These are phyloP conservation scores for Tubosaeta sp. DNA, from an alignment of 768 basidiomycete genomes.

Conservation along the genomic window DNA sequence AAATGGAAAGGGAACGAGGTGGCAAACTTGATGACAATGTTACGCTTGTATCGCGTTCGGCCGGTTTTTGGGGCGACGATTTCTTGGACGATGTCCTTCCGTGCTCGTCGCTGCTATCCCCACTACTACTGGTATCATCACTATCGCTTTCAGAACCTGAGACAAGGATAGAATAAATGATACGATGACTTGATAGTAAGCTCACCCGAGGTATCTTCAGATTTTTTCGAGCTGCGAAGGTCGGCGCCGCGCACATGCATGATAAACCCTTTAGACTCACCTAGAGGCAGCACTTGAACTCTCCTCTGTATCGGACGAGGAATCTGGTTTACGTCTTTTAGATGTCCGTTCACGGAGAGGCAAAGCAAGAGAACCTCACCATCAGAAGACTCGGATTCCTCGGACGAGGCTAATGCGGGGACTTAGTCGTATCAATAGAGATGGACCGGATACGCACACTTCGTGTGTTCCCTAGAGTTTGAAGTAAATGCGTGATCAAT, in stretches of 20 bases:
- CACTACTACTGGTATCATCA: constrained; percentile 8
- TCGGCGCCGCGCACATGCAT: constrained; percentile 7
- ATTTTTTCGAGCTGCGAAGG: constrained; percentile 16
- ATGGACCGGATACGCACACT: constrained; percentile 20
- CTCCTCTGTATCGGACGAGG: constrained; percentile 20
- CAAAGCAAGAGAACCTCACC: constrained; percentile 11
- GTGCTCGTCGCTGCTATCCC: neutral
- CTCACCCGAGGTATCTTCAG: constrained; percentile 17
- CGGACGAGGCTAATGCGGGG: constrained; percentile 17
- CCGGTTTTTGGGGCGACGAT: constrained; percentile 2
- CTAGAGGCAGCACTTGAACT: constrained; percentile 26
- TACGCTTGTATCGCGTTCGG: constrained; percentile 35
- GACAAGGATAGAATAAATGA: neutral
- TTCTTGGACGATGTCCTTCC: neutral
- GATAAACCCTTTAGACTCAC: constrained; percentile 6
- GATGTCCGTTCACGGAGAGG: neutral
- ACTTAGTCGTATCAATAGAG: constrained; percentile 5
- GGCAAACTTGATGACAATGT: constrained; percentile 36
- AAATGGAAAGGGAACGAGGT: neutral
- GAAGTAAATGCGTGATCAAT: constrained; percentile 3
- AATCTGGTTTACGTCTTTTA: constrained; percentile 6
- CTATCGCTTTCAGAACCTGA: constrained; percentile 16
- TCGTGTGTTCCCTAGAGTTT: constrained; percentile 10
- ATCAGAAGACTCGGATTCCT: constrained; percentile 24
- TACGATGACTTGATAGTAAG: constrained; percentile 5